Percentiles rank a stretch among this genome's conserved stretches.
Conservation (phyloP, 352 stramenopile genomes). For the Phytopythium chamaehyphon region DNA sequence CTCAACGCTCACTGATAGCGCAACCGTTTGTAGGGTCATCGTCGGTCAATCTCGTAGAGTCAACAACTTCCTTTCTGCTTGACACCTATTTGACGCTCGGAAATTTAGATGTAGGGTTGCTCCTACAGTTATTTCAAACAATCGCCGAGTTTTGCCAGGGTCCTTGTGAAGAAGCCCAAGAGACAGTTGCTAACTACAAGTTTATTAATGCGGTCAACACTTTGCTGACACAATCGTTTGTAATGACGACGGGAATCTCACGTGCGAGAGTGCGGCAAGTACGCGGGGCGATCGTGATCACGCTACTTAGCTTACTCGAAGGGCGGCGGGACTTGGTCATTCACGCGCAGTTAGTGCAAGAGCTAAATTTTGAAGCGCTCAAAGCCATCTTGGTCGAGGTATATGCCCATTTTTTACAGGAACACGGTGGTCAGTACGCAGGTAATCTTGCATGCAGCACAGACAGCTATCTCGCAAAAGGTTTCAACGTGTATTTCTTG, state of each 20-base stretch:
- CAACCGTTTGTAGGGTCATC: slow-evolving; percentile 18
- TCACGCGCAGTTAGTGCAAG: slow-evolving; percentile 63
- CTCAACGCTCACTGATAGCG: slow-evolving; percentile 49
- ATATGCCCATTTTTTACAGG: slow-evolving; percentile 38
- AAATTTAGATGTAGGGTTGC: slow-evolving; percentile 42
- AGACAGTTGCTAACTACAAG: slow-evolving; percentile 71
- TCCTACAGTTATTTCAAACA: slow-evolving; percentile 73
- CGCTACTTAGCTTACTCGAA: slow-evolving; percentile 62
- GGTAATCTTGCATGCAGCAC: slow-evolving; percentile 56
- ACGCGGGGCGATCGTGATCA: slow-evolving; percentile 52
- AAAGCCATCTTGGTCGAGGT: slow-evolving; percentile 62
- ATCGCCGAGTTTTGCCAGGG: slow-evolving; percentile 80
- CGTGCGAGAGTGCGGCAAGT: slow-evolving; percentile 23
- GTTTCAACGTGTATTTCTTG: slow-evolving; percentile 78
- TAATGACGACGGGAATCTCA: slow-evolving; percentile 8
- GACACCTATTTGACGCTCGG: slow-evolving; percentile 52
- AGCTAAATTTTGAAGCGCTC: slow-evolving; percentile 68
- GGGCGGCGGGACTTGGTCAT: slow-evolving; percentile 47
- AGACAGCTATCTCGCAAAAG: slow-evolving; percentile 66
- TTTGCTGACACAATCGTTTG: slow-evolving; percentile 53
- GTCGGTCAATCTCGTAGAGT: slow-evolving; percentile 58
- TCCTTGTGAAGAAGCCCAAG: slow-evolving; percentile 62
- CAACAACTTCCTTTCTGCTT: slow-evolving; percentile 59
- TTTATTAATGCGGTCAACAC: slow-evolving; percentile 75
- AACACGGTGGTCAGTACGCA: slow-evolving; percentile 35